A percentile compares a stretch with the other conserved stretches of the same genome.
These are phyloP conservation scores for Tricholoma flavovirens DNA, from an alignment of 768 basidiomycete species.

Conservation along the genomic window DNA sequence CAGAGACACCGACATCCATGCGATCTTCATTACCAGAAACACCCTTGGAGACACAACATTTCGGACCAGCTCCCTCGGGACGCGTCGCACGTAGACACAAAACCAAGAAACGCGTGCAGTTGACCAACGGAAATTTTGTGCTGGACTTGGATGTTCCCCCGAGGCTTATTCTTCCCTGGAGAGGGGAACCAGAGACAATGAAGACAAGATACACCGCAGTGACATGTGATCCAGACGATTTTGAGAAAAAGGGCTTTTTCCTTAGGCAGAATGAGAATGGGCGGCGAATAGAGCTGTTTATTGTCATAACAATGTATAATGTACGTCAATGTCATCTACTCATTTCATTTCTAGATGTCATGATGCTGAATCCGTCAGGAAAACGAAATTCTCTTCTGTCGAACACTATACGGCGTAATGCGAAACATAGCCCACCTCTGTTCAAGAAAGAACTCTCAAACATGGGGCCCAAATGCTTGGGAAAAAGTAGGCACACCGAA, in stretches of 20 bases:
- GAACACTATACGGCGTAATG: conserved; percentile 96
- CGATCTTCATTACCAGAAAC: conserved; percentile 39
- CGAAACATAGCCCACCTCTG: conserved; percentile 76
- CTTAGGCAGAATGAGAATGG: conserved; percentile 78
- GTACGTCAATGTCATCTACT: conserved; percentile 38
- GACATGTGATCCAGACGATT: conserved; percentile 92
- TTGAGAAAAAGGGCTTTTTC: conserved; percentile 76
- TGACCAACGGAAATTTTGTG: conserved; percentile 87
- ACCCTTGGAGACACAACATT: conserved; percentile 68
- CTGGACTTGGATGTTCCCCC: conserved; percentile 81
- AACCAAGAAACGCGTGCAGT: conserved; percentile 72
- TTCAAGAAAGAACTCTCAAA: conserved; percentile 83
- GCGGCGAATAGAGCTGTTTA: conserved; percentile 83
- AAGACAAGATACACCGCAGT: conserved; percentile 81
- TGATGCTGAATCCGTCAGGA: conserved; percentile 43
- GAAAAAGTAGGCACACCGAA: conserved; percentile 58
- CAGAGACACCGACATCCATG: conserved; percentile 37
- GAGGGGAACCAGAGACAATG: conserved; percentile 67
- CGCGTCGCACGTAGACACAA: conserved; percentile 71
- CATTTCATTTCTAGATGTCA: not conserved
- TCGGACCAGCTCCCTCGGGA: conserved; percentile 82
- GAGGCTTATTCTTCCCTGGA: conserved; percentile 69
- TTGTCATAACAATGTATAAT: conserved; percentile 96
- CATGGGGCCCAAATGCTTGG: conserved; percentile 96
- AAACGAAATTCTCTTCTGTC: conserved; percentile 84